Base-by-base conservation (phyloP, 2,329 filamentous ascomycete genomes). In the Penicillium sp. region DNA sequence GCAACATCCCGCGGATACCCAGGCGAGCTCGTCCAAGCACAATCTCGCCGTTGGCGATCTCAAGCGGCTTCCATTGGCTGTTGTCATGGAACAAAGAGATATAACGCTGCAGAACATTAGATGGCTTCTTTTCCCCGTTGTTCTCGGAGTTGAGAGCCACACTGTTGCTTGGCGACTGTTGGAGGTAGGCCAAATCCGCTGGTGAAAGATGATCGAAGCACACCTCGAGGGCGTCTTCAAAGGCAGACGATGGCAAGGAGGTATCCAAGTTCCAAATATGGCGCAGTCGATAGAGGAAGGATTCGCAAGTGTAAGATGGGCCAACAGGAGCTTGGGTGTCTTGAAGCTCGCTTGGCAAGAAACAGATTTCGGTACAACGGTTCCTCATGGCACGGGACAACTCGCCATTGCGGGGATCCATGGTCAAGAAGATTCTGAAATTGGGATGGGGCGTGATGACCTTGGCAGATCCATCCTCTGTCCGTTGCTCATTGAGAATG, bases 311-410 rank as follows among this genome's bases (percentile, higher is more conserved):
- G 62, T 75, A 76, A 23, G 66, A 65, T 21, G 73, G 70, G n/a
- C 65, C 60, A 31, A 60, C 39, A 21, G 60, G 56, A 34, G 42
- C 37, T 32, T 56, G 47, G 18, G 56, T 52, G 18, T 59, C 44
- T 15, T 59, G 59, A 9, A 61, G 32, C 34, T 75, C 72, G 1
- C 74, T 73, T 5, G 75, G 67, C 59, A 86, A 80, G 44, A 99
- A 79, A 66, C 87, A 94, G 10, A 99, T 88, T 73, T 99, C 95
- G 27, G 97, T 82, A 46, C 91, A 91, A 71, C 94, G 85, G 73
- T 99, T 99, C 54, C 95, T 83, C 94, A 99, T 99, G 0, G 94
- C 94, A 59, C 94, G 84, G 4, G 94, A 99, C 9, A 99, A 80
- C 72, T 99, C 94, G 18, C 94, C 95, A 71, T 96, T 90, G 47